Percentiles rank a stretch among this genome's conserved stretches.
These are phyloP conservation scores for Eimeria necatrix DNA, from an alignment of 169 alveolate genomes.

Conservation along the genomic window DNA sequence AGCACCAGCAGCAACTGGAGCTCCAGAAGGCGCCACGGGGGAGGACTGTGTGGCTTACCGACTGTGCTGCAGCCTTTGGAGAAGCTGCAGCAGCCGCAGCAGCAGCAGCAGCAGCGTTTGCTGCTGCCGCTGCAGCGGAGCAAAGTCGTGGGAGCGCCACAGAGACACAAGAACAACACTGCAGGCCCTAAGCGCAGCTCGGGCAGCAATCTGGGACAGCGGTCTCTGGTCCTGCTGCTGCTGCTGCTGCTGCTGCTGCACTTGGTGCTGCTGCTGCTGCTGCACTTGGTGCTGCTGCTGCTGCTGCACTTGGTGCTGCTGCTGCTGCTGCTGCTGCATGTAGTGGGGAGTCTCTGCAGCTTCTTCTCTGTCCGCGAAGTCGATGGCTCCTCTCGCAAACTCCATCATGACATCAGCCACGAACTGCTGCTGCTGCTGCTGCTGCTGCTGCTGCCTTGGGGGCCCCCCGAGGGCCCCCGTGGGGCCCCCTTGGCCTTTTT, in stretches of 20 bases:
- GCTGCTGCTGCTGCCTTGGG: conserved; percentile 13
- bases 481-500: not conserved
- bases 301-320: not conserved
- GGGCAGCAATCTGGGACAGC: not conserved
- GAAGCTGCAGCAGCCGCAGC: conserved; percentile 51
- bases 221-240: not conserved
- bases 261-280: conserved; percentile 46
- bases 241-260: not conserved
- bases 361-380: not conserved
- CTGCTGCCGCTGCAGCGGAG: conserved; percentile 64
- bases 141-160: conserved; percentile 22
- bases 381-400: conserved; percentile 14
- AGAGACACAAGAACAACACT: not conserved
- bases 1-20: not conserved
- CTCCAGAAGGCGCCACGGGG: not conserved
- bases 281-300: not conserved
- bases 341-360: not conserved
- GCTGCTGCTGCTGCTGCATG: conserved; percentile 20
- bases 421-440: conserved; percentile 8
- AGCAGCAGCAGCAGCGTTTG: conserved; percentile 31
- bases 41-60: not conserved
- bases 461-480: not conserved
- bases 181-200: conserved; percentile 21
- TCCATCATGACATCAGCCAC: conserved; percentile 1
- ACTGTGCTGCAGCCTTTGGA: conserved; percentile 19